These are phyloP conservation scores for Cryphonectria carpinicola DNA, from an alignment of 2,329 filamentous ascomycete genomes.

Conservation along the genomic window DNA sequence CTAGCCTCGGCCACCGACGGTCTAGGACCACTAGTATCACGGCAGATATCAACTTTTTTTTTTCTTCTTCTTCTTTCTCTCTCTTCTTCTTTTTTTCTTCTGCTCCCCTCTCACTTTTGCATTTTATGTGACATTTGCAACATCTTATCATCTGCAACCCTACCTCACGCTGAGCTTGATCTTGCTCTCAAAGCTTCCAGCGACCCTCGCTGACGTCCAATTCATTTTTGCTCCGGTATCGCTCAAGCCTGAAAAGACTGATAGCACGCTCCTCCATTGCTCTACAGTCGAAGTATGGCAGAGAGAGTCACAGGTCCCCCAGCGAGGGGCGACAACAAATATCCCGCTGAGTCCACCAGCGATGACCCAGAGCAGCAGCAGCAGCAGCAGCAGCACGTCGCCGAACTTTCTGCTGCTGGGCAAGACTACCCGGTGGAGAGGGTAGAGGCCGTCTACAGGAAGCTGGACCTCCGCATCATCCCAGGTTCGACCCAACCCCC, in stretches of 20 bases:
- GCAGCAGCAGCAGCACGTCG: slow-evolving; percentile 1
- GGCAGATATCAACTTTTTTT: background rate
- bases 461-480: slow-evolving; percentile 63
- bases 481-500: slow-evolving; percentile 46
- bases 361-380: slow-evolving; percentile 13
- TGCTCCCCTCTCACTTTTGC: background rate
- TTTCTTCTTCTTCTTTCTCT: background rate
- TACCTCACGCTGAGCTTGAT: background rate
- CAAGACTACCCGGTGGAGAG: slow-evolving; percentile 54
- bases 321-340: slow-evolving; percentile 39
- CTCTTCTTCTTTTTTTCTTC: background rate
- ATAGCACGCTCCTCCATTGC: slow-evolving; percentile 58
- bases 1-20: slow-evolving; percentile 12
- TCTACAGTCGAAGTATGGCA: slow-evolving; percentile 54
- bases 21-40: background rate
- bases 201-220: background rate
- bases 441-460: slow-evolving; percentile 60
- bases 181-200: background rate
- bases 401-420: slow-evolving; percentile 22
- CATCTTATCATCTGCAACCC: background rate
- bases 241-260: slow-evolving; percentile 45
- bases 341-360: slow-evolving; percentile 29
- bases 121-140: background rate
- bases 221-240: background rate
- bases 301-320: slow-evolving; percentile 38